These are phyloP conservation scores for Luvunga scandens DNA, from an alignment of 345 rosid genomes.

Conservation along the genomic window DNA sequence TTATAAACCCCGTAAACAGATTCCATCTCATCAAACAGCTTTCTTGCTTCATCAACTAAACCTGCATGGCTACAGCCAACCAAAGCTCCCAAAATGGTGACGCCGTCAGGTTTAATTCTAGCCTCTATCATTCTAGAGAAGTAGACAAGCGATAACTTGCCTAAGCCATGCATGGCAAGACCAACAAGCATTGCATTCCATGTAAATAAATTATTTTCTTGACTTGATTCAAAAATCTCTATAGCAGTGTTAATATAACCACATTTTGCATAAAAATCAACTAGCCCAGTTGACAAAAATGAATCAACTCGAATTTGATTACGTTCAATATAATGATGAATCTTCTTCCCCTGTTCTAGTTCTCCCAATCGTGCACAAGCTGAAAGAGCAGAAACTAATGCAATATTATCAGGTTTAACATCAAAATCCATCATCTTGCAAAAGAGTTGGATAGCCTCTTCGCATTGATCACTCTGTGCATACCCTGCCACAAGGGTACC, in stretches of 20 bases:
- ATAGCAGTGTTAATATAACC: slow-evolving; percentile 51
- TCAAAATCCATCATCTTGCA: slow-evolving; percentile 40
- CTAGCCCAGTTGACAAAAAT: slow-evolving; percentile 63
- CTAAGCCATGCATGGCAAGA: slow-evolving; percentile 66
- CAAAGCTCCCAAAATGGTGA: slow-evolving; percentile 55
- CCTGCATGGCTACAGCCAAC: slow-evolving; percentile 81
- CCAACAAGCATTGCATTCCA: slow-evolving; percentile 79
- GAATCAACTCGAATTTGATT: slow-evolving; percentile 42
- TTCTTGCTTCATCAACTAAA: slow-evolving; percentile 55
- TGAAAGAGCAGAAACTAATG: slow-evolving; percentile 73
- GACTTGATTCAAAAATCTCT: slow-evolving; percentile 41
- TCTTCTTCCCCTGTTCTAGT: slow-evolving; percentile 46
- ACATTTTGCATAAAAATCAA: slow-evolving; percentile 66
- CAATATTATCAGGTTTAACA: slow-evolving; percentile 46
- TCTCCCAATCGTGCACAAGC: slow-evolving; percentile 74
- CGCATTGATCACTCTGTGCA: slow-evolving; percentile 35
- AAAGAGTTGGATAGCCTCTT: slow-evolving; percentile 52
- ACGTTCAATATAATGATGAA: slow-evolving; percentile 39
- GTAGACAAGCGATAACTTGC: slow-evolving; percentile 36
- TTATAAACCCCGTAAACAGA: slow-evolving; percentile 34
- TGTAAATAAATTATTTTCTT: slow-evolving; percentile 42
- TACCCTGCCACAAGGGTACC: slow-evolving; percentile 66
- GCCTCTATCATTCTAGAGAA: slow-evolving; percentile 49
- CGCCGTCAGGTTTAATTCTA: slow-evolving; percentile 55
- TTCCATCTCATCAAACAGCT: slow-evolving; percentile 56